Evolutionary conservation across 1,284 basidiomycete species (phyloP).

Genomic region (Hypsizygus ulmarius): DNA sequence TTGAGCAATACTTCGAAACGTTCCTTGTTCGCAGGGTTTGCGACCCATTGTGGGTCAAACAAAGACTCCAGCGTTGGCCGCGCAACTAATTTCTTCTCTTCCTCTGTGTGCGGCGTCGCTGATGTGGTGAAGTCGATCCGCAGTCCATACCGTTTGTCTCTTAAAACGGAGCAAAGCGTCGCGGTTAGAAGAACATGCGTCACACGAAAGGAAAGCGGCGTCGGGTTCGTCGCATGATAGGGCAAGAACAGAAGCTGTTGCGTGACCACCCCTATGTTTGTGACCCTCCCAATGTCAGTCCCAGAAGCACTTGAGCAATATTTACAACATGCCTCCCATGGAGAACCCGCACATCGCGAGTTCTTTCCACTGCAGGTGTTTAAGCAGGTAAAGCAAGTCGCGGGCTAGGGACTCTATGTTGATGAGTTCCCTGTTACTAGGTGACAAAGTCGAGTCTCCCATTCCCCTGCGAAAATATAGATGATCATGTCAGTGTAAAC

Average conservation of each 20-base stretch:
- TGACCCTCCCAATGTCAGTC: neutral
- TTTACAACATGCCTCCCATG: constrained; percentile 36
- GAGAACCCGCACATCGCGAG: constrained; percentile 44
- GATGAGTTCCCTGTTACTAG: constrained; percentile 31
- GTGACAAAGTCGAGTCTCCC: constrained; percentile 37
- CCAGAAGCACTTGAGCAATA: neutral
- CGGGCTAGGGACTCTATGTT: constrained; percentile 42
- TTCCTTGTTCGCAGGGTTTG: constrained; percentile 26
- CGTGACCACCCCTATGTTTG: constrained; percentile 33
- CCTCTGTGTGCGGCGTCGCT: constrained; percentile 23
- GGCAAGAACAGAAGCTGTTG: constrained; percentile 45
- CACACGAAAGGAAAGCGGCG: constrained; percentile 36
- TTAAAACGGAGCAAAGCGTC: constrained; percentile 29
- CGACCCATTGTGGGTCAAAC: constrained; percentile 39
- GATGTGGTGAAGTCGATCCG: constrained; percentile 19
- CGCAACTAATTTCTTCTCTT: constrained; percentile 33
- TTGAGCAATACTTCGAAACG: constrained; percentile 30
- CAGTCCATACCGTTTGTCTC: constrained; percentile 27
- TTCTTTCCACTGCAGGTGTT: constrained; percentile 36
- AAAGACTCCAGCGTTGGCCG: constrained; percentile 28
- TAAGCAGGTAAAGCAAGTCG: constrained; percentile 38
- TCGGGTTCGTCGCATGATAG: constrained; percentile 31
- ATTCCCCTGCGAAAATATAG: constrained; percentile 27
- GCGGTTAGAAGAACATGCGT: constrained; percentile 40
- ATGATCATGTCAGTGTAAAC: neutral